Evolutionary conservation across 345 rosid genomes (phyloP), one percentile per base, ranked within the genome.

Genomic region (Erucastrum elatum): DNA sequence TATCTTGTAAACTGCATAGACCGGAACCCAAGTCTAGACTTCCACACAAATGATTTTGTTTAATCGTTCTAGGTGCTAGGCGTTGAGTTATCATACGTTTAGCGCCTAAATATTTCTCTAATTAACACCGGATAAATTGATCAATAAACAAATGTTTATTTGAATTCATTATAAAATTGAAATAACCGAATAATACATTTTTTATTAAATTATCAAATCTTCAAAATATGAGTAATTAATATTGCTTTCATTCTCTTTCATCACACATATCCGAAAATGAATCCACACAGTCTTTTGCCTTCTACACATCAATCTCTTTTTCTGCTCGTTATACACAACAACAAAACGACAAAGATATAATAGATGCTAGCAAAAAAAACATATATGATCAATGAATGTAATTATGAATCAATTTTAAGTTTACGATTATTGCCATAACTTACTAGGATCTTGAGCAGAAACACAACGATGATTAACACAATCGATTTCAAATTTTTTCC

Each of bases 241-340:
- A 21, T 64, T n/a, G 1, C 4, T 26, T 64, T 74, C n/a, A 64
- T 0, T 31, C 64, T 0, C 3, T n/a, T 35, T n/a, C 56, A 8
- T 53, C n/a, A 27, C 72, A 66, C 4, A 26, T 26, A 9, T 66
- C 21, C 29, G 39, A 55, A 15, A 71, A 75, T 56, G 72, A 75
- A 26, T 75, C 6, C n/a, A 6, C 30, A 37, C 30, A 75, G 1
- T 0, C 17, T 6, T 0, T 6, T 13, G 8, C 11, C 8, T n/a
- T 27, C 41, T 35, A 7, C 10, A 8, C 41, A 35, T 35, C 2
- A 2, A 34, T 34, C 44, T 37, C 44, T 37, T n/a, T 66, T n/a
- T 4, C 29, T 55, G 39, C 39, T 11, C 31, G 41, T 51, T 15
- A 25, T 29, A 65, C 49, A 63, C 34, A 21, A 64, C 9, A 73